phyloP scores from a whole-genome alignment of 208 protist species.

The Leishmania turanica region DNA sequence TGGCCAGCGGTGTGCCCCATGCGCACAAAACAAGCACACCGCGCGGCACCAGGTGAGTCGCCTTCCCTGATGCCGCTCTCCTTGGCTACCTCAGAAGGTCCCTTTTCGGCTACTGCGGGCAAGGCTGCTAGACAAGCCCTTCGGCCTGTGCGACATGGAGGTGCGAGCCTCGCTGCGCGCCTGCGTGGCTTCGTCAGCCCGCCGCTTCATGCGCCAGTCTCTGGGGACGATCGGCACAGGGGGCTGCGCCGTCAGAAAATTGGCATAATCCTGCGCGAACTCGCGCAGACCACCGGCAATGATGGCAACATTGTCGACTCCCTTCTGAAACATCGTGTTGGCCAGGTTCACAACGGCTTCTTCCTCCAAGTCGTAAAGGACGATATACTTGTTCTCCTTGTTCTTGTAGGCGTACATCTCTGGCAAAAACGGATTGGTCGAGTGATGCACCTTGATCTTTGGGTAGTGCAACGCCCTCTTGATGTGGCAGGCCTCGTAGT shows the following conservation, averaged over 20 bases:
- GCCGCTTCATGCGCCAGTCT: conserved; percentile 69
- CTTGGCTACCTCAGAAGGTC: conserved; percentile 13
- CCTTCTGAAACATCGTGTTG: conserved; percentile 82
- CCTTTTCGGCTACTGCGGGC: conserved; percentile 37
- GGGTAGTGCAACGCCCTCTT: conserved; percentile 83
- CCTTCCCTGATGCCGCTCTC: not conserved
- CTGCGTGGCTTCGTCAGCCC: conserved; percentile 62
- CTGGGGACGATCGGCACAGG: conserved; percentile 75
- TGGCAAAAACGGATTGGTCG: conserved; percentile 75
- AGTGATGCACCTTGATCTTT: conserved; percentile 69
- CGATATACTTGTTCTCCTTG: conserved; percentile 80
- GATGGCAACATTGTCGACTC: conserved; percentile 87
- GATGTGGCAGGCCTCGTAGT: conserved; percentile 85
- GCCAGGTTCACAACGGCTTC: conserved; percentile 55
- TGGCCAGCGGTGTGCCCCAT: not conserved
- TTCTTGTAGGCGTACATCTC: conserved; percentile 92
- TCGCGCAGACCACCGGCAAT: conserved; percentile 83
- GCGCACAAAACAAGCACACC: not conserved
- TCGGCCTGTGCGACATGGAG: conserved; percentile 75
- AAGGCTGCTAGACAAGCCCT: conserved; percentile 83
- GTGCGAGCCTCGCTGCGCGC: conserved; percentile 79
- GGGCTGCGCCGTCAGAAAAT: conserved; percentile 49
- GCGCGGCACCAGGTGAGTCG: not conserved
- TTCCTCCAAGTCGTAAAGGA: conserved; percentile 92
- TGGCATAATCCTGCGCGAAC: conserved; percentile 82